Base-by-base conservation (phyloP, 1,139 yeast species). In the Debaryomyces psychrophilus region DNA sequence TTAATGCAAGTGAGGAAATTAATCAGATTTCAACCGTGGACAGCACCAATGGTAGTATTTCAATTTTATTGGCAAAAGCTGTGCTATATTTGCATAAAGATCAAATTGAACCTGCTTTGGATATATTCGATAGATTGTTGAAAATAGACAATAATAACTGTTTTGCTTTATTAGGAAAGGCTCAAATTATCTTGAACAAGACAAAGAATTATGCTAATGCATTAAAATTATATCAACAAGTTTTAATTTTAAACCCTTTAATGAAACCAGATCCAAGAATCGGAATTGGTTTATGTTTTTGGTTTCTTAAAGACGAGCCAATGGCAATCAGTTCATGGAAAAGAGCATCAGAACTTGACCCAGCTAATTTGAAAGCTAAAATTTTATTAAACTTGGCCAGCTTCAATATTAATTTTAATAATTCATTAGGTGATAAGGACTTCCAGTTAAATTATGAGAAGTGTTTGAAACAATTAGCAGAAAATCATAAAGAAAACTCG, bases 281-380 rank as follows among this genome's bases (percentile, higher is more conserved):
- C 48, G 99, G 99, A 20, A 84, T 93, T 53, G 99, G 99, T 35
- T 73, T 93, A 56, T 92, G 98, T 65, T 92, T 85, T 62, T 93
- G 97, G 97, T 82, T 83, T 51, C 71, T 93, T 50, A 86, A 85
- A 46, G 96, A 90, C 61, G 80, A 81, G 53, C 77, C 78, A 40
- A 80, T 90, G 74, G 98, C 99, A 0, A 61, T 79, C 8, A 73
- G 72, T 40, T 85, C 98, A 0, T 95, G 98, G 98, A 79, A 81
- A 53, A 79, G 98, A 58, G 76, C 90, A 1, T 68, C 85, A 37
- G 88, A 86, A 60, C 67, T 92, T 43, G 81, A 87, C 51, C 81
- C 86, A 3, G 60, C 68, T 14, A 82, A 83, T 54, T 61, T 74
- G n/a, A 79, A 82, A 47, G 90, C 90, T 3, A 79, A 80, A 44